Conservation (phyloP, 805 yeast genomes). For the Hagleromyces aurorensis region DNA sequence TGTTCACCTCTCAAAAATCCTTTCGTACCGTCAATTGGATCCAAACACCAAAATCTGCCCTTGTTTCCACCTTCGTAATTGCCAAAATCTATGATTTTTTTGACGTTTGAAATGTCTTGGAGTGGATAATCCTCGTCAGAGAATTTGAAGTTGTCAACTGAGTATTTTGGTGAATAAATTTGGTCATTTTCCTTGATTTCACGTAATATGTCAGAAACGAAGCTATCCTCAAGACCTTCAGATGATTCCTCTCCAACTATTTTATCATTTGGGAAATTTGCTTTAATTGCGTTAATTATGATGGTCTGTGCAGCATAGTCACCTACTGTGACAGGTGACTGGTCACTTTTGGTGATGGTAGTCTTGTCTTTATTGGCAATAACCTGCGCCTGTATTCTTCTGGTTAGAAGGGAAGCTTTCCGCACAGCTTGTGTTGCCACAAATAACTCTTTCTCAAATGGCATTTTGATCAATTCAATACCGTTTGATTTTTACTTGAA, state of each 20-base stretch:
- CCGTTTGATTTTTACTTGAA: too few species aligned
- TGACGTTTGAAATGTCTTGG: slow-evolving; percentile 40
- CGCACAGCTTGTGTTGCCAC: slow-evolving; percentile 88
- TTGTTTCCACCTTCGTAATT: slow-evolving; percentile 65
- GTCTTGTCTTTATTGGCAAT: slow-evolving; percentile 38
- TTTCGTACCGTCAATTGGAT: slow-evolving; percentile 97
- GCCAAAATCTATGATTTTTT: slow-evolving; percentile 69
- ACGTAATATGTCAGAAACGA: slow-evolving; percentile 43
- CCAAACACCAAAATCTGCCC: slow-evolving; percentile 94
- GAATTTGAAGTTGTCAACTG: slow-evolving; percentile 16
- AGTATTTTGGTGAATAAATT: slow-evolving; percentile 31
- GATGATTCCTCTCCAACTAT: slow-evolving; percentile 96
- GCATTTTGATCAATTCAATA: too few species aligned
- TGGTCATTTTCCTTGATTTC: slow-evolving; percentile 50
- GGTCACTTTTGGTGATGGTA: slow-evolving; percentile 75
- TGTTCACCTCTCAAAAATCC: slow-evolving; percentile 96
- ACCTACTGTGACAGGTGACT: slow-evolving; percentile 93
- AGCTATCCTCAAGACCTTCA: slow-evolving; percentile 47
- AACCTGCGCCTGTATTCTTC: slow-evolving; percentile 49
- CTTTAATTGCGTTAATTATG: slow-evolving; percentile 71
- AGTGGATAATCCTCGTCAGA: slow-evolving; percentile 29
- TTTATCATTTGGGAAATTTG: slow-evolving; percentile 75
- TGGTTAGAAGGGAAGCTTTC: slow-evolving; percentile 74
- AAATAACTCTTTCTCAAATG: slow-evolving; percentile 57
- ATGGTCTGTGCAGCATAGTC: slow-evolving; percentile 96